phyloP scores from a whole-genome alignment of 306 rosid genomes.

The Benincasa hispida region DNA sequence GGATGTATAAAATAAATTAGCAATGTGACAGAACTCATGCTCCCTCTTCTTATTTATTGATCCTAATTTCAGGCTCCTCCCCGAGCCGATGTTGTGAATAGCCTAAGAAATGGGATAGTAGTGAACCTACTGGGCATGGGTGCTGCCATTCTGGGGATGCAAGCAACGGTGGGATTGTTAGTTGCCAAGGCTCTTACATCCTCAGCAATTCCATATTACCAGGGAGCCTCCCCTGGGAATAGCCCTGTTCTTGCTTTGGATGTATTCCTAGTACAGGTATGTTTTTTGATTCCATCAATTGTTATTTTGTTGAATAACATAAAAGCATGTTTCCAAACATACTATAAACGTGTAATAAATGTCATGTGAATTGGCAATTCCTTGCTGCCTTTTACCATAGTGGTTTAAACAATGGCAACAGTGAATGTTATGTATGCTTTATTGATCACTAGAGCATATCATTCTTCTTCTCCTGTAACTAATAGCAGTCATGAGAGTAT shows the following conservation, averaged over 20 bases:
- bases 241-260: constrained; percentile 94
- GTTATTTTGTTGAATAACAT: background rate
- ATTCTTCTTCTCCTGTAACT: background rate
- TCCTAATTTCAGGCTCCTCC: constrained; percentile 69
- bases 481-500: background rate
- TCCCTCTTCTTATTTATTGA: background rate
- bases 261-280: constrained; percentile 94
- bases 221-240: constrained; percentile 69
- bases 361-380: background rate
- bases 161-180: constrained; percentile 82
- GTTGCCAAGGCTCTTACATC: constrained; percentile 97
- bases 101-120: constrained; percentile 66
- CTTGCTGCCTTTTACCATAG: background rate
- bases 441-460: background rate
- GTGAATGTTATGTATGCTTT: background rate
- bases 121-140: constrained; percentile 88
- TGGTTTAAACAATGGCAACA: background rate
- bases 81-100: constrained; percentile 88
- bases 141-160: constrained; percentile 95
- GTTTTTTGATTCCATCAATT: background rate
- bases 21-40: background rate
- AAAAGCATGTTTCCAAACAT: background rate
- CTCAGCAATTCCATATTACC: constrained; percentile 77
- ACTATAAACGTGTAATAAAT: background rate
- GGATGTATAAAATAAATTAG: background rate